Percentiles rank a stretch among this genome's conserved stretches.
These are phyloP conservation scores for Chamaenerion angustifolium DNA, from an alignment of 345 rosid species.

Conservation along the genomic window DNA sequence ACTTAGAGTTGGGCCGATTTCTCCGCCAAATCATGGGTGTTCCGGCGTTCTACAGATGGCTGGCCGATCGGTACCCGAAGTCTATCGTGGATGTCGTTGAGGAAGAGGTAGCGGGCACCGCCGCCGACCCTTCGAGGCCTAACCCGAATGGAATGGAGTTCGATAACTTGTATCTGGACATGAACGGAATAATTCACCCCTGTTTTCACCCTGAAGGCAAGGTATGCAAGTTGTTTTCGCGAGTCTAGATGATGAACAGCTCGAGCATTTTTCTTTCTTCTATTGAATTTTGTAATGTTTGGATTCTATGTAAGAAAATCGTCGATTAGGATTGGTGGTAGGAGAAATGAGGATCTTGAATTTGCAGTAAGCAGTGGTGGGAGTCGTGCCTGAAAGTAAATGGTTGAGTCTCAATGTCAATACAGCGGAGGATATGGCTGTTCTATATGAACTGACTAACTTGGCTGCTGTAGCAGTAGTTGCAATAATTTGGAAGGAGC, in stretches of 20 bases:
- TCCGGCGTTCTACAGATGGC: constrained; percentile 94
- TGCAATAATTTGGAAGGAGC: too few species aligned
- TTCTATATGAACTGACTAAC: too few species aligned
- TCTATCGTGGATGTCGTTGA: constrained; percentile 71
- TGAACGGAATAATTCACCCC: constrained; percentile 93
- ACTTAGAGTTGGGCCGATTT: background rate
- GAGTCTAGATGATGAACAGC: background rate
- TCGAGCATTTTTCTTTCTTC: background rate
- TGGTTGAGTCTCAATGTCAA: too few species aligned
- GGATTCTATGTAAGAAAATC: too few species aligned
- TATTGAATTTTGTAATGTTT: background rate
- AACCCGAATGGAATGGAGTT: constrained; percentile 91
- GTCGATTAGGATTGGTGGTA: too few species aligned
- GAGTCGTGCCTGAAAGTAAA: too few species aligned
- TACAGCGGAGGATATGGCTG: too few species aligned
- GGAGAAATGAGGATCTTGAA: too few species aligned
- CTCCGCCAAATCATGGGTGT: constrained; percentile 54
- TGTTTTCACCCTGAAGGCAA: constrained; percentile 96
- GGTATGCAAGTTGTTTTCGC: constrained; percentile 22
- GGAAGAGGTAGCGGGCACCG: constrained; percentile 40
- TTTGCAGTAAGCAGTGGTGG: too few species aligned
- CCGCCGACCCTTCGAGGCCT: constrained; percentile 48
- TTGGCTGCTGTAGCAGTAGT: too few species aligned
- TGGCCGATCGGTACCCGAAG: constrained; percentile 83
- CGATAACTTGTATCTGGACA: constrained; percentile 83